Evolutionary conservation across 352 stramenopile species (phyloP).

Genomic region (Pythium periplocum): DNA sequence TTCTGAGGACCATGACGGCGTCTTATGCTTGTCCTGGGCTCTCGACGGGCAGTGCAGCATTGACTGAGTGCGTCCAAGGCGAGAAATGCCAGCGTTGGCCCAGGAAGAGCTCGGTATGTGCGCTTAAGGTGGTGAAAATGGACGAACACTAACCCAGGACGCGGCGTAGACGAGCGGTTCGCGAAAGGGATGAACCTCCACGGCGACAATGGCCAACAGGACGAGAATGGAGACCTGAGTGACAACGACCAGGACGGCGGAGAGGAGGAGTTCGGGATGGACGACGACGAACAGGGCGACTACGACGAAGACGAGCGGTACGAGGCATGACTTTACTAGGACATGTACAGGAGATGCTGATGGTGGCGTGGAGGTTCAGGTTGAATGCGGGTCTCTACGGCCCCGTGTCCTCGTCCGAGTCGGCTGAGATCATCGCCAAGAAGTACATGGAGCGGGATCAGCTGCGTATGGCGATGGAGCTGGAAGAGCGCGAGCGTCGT

Average conservation of each 20-base stretch:
- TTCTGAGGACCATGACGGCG: not conserved
- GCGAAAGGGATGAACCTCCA: slow-evolving; percentile 30
- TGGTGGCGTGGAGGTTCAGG: too few relatives aligned
- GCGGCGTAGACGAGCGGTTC: slow-evolving; percentile 34
- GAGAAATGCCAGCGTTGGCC: slow-evolving; percentile 26
- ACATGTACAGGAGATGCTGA: too few relatives aligned
- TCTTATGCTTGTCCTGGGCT: too few relatives aligned
- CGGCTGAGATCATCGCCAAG: slow-evolving; percentile 74
- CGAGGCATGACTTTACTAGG: not conserved
- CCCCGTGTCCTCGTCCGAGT: slow-evolving; percentile 41
- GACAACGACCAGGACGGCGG: slow-evolving; percentile 14
- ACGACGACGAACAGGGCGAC: slow-evolving; percentile 8
- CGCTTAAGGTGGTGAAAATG: not conserved
- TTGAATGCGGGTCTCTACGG: not conserved
- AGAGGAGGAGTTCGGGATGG: slow-evolving; percentile 4
- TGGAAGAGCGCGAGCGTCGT: slow-evolving; percentile 47
- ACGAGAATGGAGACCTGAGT: slow-evolving; percentile 15
- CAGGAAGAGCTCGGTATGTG: slow-evolving; percentile 35
- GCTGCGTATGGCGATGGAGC: slow-evolving; percentile 50
- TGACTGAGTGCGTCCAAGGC: too few relatives aligned
- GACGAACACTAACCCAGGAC: not conserved
- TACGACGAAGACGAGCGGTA: slow-evolving; percentile 3
- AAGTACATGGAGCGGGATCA: slow-evolving; percentile 73
- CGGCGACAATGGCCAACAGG: slow-evolving; percentile 16
- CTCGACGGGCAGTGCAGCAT: too few relatives aligned